A percentile compares a stretch with the other conserved stretches of the same genome.
Evolutionary conservation across 2,329 filamentous ascomycete genomes (phyloP).

Genomic region (Beauveria australis): DNA sequence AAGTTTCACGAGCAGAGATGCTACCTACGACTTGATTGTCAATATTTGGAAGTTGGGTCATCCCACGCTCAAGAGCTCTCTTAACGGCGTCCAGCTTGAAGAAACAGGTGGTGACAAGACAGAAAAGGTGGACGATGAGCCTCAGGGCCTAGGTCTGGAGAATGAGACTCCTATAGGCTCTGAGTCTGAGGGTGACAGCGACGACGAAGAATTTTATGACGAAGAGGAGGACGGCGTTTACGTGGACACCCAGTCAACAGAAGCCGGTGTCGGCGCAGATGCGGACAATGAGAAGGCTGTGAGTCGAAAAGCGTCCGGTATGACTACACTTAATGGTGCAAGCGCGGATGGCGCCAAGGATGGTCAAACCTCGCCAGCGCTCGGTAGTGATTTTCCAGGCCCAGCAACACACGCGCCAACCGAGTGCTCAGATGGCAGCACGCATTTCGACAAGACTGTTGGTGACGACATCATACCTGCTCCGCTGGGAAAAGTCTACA

Average conservation of each 20-base stretch:
- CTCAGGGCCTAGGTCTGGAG: conserved; percentile 22
- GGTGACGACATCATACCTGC: conserved; percentile 82
- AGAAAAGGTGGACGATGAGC: conserved; percentile 61
- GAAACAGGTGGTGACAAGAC: conserved; percentile 84
- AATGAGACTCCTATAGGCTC: conserved; percentile 43
- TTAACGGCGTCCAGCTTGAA: conserved; percentile 80
- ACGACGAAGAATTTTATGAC: conserved; percentile 67
- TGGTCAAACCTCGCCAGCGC: conserved; percentile 31
- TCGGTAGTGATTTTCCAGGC: conserved; percentile 67
- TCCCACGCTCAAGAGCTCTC: conserved; percentile 79
- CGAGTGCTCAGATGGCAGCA: conserved; percentile 69
- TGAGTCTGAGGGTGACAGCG: conserved; percentile 53
- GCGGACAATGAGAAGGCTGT: conserved; percentile 52
- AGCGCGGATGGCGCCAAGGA: conserved; percentile 43
- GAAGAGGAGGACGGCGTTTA: conserved; percentile 73
- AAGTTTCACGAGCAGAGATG: conserved; percentile 87
- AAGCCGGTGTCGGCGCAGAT: conserved; percentile 28
- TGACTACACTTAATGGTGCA: conserved; percentile 33
- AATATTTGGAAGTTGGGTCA: conserved; percentile 98
- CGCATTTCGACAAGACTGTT: conserved; percentile 77
- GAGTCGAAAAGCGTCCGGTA: conserved; percentile 64
- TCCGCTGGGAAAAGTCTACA: conserved; percentile 86
- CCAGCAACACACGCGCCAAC: conserved; percentile 75
- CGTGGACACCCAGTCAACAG: conserved; percentile 45
- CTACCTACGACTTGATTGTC: conserved; percentile 93